Conservation (phyloP, 768 basidiomycete genomes). For the Crucibulum laeve region DNA sequence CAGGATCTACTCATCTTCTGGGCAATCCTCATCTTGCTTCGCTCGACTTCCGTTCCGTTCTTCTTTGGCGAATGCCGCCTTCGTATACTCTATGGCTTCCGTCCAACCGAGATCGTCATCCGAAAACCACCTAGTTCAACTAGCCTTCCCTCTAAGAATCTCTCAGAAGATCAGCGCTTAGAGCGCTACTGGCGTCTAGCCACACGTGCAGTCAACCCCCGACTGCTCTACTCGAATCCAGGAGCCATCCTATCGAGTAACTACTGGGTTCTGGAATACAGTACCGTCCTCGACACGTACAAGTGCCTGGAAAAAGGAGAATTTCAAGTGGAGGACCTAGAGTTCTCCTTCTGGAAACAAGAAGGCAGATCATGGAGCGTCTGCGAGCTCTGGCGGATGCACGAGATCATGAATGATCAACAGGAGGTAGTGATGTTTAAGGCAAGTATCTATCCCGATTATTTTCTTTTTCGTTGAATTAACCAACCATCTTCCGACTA, state of each 20-base stretch:
- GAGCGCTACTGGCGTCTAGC: constrained; percentile 20
- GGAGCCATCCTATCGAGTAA: constrained; percentile 23
- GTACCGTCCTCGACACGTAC: constrained; percentile 23
- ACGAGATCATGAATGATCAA: constrained; percentile 21
- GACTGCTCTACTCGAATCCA: constrained; percentile 20
- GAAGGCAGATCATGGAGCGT: constrained; percentile 19
- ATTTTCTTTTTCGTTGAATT: background rate
- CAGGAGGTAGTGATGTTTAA: constrained; percentile 23
- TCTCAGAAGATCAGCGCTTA: constrained; percentile 12
- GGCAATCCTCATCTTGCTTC: constrained; percentile 20
- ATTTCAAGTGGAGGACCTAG: constrained; percentile 20
- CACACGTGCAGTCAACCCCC: constrained; percentile 20
- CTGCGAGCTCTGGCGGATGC: constrained; percentile 25
- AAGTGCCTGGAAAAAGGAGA: constrained; percentile 15
- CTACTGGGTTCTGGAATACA: constrained; percentile 25
- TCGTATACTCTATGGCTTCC: constrained; percentile 23
- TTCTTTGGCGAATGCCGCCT: constrained; percentile 29
- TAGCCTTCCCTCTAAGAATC: constrained; percentile 1
- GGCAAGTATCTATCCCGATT: constrained; percentile 7
- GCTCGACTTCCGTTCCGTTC: constrained; percentile 25
- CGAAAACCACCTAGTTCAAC: constrained; percentile 16
- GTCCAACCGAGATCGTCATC: constrained; percentile 23
- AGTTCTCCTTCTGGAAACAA: constrained; percentile 25
- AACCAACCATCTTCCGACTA: no score
- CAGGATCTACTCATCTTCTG: constrained; percentile 20